phyloP scores from a whole-genome alignment of 371 early-diverging fungal species.

The Mucor circinelloides region DNA sequence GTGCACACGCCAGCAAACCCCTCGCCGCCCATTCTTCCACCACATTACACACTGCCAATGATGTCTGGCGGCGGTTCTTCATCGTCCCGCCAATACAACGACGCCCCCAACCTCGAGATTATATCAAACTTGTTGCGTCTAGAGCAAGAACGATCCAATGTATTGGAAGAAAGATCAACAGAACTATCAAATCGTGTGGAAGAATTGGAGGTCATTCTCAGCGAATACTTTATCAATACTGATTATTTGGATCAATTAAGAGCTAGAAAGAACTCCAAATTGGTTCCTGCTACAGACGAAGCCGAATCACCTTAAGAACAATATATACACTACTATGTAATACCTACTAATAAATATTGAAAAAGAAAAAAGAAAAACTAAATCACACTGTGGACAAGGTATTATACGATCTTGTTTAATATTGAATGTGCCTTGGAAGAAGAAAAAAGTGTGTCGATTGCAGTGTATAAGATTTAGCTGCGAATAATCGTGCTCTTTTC shows the following conservation, averaged over 20 bases:
- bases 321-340: neutral
- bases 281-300: neutral
- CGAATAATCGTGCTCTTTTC: too few relatives aligned
- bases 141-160: neutral
- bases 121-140: neutral
- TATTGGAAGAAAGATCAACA: neutral
- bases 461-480: too few relatives aligned
- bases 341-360: neutral
- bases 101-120: neutral
- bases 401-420: neutral
- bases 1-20: neutral
- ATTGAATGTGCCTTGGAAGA: too few relatives aligned
- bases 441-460: too few relatives aligned
- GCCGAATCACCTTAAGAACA: neutral
- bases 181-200: conserved; percentile 34
- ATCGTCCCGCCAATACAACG: neutral
- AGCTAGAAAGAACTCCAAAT: conserved; percentile 4
- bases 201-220: conserved; percentile 41
- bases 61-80: neutral
- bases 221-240: conserved; percentile 44
- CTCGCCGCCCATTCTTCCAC: neutral
- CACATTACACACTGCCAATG: neutral
- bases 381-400: neutral
- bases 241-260: conserved; percentile 38
- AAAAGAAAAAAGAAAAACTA: neutral